phyloP scores from a whole-genome alignment of 805 yeast species.

The Wickerhamiella azymoides region DNA sequence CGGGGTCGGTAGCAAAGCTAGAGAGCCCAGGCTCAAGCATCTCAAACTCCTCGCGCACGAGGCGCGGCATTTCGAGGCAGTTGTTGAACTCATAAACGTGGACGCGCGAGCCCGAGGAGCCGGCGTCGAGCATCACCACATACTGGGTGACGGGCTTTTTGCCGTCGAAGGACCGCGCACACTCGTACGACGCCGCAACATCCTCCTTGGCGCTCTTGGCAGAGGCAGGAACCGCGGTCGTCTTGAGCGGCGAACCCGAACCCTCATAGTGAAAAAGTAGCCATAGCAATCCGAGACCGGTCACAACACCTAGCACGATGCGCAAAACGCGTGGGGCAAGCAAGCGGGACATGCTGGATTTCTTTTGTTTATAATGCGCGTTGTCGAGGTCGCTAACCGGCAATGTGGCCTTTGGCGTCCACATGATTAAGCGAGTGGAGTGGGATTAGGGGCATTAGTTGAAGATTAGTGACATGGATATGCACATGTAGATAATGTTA shows the following conservation, averaged over 20 bases:
- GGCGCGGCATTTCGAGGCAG: slow-evolving; percentile 70
- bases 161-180: slow-evolving; percentile 28
- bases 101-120: slow-evolving; percentile 92
- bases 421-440: slow-evolving; percentile 7
- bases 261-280: slow-evolving; percentile 3
- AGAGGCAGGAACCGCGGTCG: slow-evolving; percentile 5
- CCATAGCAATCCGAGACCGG: slow-evolving; percentile 9
- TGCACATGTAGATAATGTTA: no score
- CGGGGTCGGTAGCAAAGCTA: slow-evolving; percentile 54
- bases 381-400: slow-evolving; percentile 11
- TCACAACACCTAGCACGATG: slow-evolving; percentile 9
- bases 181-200: slow-evolving; percentile 11
- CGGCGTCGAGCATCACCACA: slow-evolving; percentile 95
- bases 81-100: slow-evolving; percentile 88
- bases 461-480: no score
- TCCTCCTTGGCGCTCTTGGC: background rate
- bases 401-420: slow-evolving; percentile 8
- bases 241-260: background rate
- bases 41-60: slow-evolving; percentile 66
- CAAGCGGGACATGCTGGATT: slow-evolving; percentile 4
- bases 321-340: slow-evolving; percentile 10
- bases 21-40: slow-evolving; percentile 91
- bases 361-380: slow-evolving; percentile 10
- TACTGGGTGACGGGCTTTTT: slow-evolving; percentile 37
- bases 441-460: background rate